Base-by-base conservation (phyloP, 345 rosid genomes). In the Erysimum cheiranthoides region DNA sequence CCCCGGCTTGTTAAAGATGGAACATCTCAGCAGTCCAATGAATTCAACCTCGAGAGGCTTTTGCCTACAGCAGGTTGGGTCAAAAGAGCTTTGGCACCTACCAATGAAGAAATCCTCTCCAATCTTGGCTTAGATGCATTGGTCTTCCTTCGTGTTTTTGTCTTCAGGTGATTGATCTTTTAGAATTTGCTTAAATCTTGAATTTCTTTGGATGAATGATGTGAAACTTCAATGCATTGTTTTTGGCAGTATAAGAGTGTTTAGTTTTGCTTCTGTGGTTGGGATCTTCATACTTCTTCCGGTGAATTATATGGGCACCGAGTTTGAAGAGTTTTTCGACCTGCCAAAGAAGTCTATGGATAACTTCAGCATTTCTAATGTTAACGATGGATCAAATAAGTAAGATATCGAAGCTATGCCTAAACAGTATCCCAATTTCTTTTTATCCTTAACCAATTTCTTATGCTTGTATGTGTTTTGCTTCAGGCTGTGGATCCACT, bases 401-500 rank as follows among this genome's bases (percentile, higher is more conserved):
- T 93, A 76, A 76, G 50, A 42, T 6, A 13, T 6, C 27, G 5
- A 56, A 35, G 30, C 36, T 63, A 12, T 36, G 51, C 57, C 10
- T 60, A 13, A 42, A 18, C 8, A 39, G 0, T 66, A 13, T 58
- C 52, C 14, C 30, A 0, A 14, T 6, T 36, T 49, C 1, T 61
- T 25, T 8, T 27, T 3, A 34, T 62, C 43, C 3, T 40, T 53
- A 2, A 28, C 61, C 21, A 8, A 1, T 51, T 32, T 73, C 67
- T 28, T 28, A 66, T 56, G 40, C 64, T 69, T 57, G 42, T 60
- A 53, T 84, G 76, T 70, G 38, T 62, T 66, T 58, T 74, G 73
- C 67, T 84, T 80, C 85, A 93, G 98, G 98, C 73, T 93, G 73
- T 93, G 97, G 98, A 62, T 90, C 76, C 98, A 91, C 89, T 93